phyloP scores from a whole-genome alignment of 1,139 yeast species.

The Hanseniaspora sp. region DNA sequence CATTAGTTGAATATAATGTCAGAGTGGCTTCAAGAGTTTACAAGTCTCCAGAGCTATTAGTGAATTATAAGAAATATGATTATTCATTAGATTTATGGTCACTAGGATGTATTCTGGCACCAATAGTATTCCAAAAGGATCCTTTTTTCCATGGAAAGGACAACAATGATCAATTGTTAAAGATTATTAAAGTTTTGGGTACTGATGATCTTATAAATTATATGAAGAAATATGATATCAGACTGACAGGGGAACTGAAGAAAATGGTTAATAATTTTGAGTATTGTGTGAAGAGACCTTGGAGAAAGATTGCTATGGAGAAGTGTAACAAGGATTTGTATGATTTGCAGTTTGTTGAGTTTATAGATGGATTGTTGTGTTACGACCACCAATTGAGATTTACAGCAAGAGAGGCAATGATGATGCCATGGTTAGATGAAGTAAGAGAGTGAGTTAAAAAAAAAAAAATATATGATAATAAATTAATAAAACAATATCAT shows the following conservation, averaged over 20 bases:
- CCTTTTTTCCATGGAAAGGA: constrained; percentile 97
- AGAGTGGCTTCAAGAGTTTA: constrained; percentile 97
- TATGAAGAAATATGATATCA: constrained; percentile 62
- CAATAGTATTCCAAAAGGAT: constrained; percentile 88
- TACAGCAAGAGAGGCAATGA: constrained; percentile 93
- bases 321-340: constrained; percentile 56
- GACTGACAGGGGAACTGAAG: constrained; percentile 71
- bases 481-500: too few relatives aligned
- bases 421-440: constrained; percentile 46
- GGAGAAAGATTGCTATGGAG: constrained; percentile 63
- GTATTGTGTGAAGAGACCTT: constrained; percentile 73
- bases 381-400: constrained; percentile 93
- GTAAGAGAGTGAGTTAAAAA: constrained; percentile 20
- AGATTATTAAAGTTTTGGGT: constrained; percentile 87
- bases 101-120: constrained; percentile 94
- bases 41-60: constrained; percentile 93
- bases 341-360: constrained; percentile 62
- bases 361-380: constrained; percentile 68
- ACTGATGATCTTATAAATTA: constrained; percentile 71
- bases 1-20: constrained; percentile 88
- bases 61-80: constrained; percentile 88
- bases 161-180: constrained; percentile 90
- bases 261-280: constrained; percentile 42
- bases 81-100: constrained; percentile 96
- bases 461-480: too few relatives aligned